A percentile compares a stretch with the other conserved stretches of the same genome.
Evolutionary conservation across 805 yeast genomes (phyloP).

Genomic region (Wickerhamomyces subpelliculosus): DNA sequence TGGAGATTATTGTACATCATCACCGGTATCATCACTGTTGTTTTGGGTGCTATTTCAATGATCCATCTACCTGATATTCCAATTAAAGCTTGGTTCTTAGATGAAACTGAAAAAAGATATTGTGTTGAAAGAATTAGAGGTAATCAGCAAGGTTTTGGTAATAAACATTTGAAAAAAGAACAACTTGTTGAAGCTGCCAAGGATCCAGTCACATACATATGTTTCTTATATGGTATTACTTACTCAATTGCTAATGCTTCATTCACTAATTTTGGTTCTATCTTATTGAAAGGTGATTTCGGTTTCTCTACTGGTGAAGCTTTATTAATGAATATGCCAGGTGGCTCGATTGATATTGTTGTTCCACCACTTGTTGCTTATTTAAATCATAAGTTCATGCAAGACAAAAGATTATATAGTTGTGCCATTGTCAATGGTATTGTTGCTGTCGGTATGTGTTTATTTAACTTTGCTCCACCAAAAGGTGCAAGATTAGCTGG

Average conservation of each 20-base stretch:
- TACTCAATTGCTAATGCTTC: background rate
- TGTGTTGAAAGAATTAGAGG: constrained; percentile 39
- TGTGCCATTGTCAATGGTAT: constrained; percentile 11
- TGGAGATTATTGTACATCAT: constrained; percentile 52
- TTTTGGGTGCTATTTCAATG: constrained; percentile 36
- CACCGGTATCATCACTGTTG: constrained; percentile 42
- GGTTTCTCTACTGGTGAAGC: constrained; percentile 26
- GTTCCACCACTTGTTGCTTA: constrained; percentile 21
- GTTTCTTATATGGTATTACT: background rate
- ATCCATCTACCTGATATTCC: constrained; percentile 42
- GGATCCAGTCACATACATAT: constrained; percentile 26
- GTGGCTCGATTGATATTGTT: too few relatives aligned
- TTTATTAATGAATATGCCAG: too few relatives aligned
- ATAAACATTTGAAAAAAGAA: constrained; percentile 35
- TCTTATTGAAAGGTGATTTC: constrained; percentile 18
- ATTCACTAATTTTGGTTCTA: constrained; percentile 3
- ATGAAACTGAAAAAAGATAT: constrained; percentile 34
- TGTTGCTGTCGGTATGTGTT: constrained; percentile 19
- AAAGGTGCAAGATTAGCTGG: constrained; percentile 17
- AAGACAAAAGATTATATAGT: constrained; percentile 12
- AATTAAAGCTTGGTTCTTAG: constrained; percentile 30
- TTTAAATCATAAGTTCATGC: constrained; percentile 1
- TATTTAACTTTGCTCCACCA: constrained; percentile 20
- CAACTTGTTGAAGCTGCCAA: constrained; percentile 41
- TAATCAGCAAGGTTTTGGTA: constrained; percentile 47